phyloP scores from a whole-genome alignment of 768 basidiomycete species.

The Leccinum incarnatum region DNA sequence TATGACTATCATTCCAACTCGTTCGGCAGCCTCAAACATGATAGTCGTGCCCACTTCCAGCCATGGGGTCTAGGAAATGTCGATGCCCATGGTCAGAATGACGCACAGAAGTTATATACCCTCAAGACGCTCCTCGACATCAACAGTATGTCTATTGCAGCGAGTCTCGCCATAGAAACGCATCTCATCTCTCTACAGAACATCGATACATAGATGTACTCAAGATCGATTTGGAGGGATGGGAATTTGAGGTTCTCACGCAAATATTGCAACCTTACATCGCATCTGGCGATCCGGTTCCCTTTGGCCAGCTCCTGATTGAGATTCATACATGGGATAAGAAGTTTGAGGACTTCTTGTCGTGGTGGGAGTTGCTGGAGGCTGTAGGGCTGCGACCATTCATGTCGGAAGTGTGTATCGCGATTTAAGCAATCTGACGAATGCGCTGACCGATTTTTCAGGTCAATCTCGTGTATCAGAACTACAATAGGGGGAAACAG shows the following conservation, averaged over 20 bases:
- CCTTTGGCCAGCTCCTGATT: slow-evolving; percentile 47
- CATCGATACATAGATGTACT: slow-evolving; percentile 40
- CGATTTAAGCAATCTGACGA: not conserved
- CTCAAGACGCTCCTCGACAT: slow-evolving; percentile 43
- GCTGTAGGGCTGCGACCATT: slow-evolving; percentile 46
- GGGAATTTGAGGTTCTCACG: slow-evolving; percentile 44
- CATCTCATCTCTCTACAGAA: slow-evolving; percentile 13
- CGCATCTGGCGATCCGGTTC: slow-evolving; percentile 36
- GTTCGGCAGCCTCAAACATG: slow-evolving; percentile 34
- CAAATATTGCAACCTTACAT: slow-evolving; percentile 39
- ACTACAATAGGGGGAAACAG: slow-evolving; percentile 47
- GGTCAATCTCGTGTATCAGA: slow-evolving; percentile 58
- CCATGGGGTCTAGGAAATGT: slow-evolving; percentile 39
- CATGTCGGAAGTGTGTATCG: slow-evolving; percentile 38
- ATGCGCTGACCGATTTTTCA: slow-evolving; percentile 20
- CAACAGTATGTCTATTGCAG: slow-evolving; percentile 34
- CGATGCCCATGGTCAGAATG: slow-evolving; percentile 35
- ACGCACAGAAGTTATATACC: slow-evolving; percentile 42
- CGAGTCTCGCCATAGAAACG: not conserved
- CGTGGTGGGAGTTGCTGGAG: slow-evolving; percentile 49
- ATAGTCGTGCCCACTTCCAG: slow-evolving; percentile 41
- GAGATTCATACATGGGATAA: slow-evolving; percentile 43
- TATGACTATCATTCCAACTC: slow-evolving; percentile 48
- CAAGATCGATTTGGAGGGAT: slow-evolving; percentile 49
- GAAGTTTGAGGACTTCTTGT: slow-evolving; percentile 35